Evolutionary conservation across 176 grass and related monocot genomes (phyloP), one percentile per base, ranked within the genome.

Genomic region (Elymus sibiricus): DNA sequence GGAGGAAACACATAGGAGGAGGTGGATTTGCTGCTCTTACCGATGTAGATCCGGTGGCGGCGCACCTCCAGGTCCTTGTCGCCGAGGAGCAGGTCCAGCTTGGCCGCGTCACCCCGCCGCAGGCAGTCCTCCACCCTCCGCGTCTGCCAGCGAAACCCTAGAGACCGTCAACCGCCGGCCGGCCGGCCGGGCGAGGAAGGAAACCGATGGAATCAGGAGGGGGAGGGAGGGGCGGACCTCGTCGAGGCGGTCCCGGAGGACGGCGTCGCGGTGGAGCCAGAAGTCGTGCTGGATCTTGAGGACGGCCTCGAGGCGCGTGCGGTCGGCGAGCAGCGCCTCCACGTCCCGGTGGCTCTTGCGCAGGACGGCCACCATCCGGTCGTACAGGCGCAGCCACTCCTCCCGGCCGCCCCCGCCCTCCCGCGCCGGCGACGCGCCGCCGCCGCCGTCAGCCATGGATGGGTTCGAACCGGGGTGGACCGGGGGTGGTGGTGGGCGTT

Each of bases 131-230:
- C 77, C 39, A 29, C 2, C 64, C 43, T 73, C 31, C 22, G 76
- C 77, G 83, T 40, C 93, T 92, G 73, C 64, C 26, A 51, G 2
- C 76, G 34, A 86, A 87, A 87, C 73, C 73, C 72, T 75, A 84
- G 58, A 13, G 1, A 13, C 22, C 27, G 29, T 90, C 28, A 90
- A 80, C 5, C 15, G 73, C 2, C 6, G 24, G n/a, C 22, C 40
- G 40, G 10, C 12, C 22, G 5, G 12, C 8, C 17, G 19, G 12
- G 22, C 0, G 46, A 42, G 51, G 10, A 34, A 2, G 19, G 5
- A 60, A 34, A 77, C 46, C 5, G 14, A 64, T 63, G 14, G 61
- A 34, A 53, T 53, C 49, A 53, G 17, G 44, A 29, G 21, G 60
- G 4, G 37, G 47, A n/a, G 7, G n/a, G 11, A 14, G 25, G 11